Conservation (phyloP, 768 basidiomycete species). For the Pleurotus salmoneostramineus region DNA sequence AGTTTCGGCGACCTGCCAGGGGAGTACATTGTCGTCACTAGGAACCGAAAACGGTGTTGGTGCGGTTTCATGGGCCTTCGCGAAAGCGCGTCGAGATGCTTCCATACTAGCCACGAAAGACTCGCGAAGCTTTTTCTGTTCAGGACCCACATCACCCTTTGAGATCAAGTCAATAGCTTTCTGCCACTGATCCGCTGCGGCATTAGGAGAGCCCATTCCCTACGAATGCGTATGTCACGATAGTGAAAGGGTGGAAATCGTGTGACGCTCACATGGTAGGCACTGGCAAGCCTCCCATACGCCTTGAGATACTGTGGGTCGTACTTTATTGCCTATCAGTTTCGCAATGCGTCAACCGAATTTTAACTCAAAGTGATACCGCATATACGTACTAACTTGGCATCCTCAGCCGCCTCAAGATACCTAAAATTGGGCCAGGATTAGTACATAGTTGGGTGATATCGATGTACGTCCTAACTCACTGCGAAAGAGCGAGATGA, state of each 20-base stretch:
- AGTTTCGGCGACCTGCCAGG: conserved; percentile 7
- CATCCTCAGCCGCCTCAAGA: conserved; percentile 26
- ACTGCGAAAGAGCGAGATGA: conserved; percentile 10
- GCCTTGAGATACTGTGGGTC: conserved; percentile 39
- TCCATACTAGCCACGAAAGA: conserved; percentile 28
- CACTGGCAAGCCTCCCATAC: conserved; percentile 37
- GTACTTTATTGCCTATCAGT: conserved; percentile 28
- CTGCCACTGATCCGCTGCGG: conserved; percentile 22
- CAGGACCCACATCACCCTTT: conserved; percentile 19
- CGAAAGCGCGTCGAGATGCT: conserved; percentile 16
- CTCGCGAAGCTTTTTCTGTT: conserved; percentile 27
- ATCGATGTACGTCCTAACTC: background rate
- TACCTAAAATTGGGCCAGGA: conserved; percentile 15
- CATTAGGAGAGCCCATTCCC: conserved; percentile 17
- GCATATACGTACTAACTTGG: conserved; percentile 18
- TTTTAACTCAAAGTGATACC: background rate
- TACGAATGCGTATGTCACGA: conserved; percentile 4
- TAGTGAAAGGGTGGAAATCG: too few relatives aligned
- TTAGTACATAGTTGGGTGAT: background rate
- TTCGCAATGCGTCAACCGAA: background rate
- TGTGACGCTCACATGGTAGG: conserved; percentile 19
- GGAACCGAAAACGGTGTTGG: background rate
- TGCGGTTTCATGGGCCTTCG: background rate
- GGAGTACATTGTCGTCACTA: conserved; percentile 2
- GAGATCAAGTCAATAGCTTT: conserved; percentile 27